Base-by-base conservation (phyloP, 2,329 filamentous ascomycete species). In the Juglanconis oblonga region DNA sequence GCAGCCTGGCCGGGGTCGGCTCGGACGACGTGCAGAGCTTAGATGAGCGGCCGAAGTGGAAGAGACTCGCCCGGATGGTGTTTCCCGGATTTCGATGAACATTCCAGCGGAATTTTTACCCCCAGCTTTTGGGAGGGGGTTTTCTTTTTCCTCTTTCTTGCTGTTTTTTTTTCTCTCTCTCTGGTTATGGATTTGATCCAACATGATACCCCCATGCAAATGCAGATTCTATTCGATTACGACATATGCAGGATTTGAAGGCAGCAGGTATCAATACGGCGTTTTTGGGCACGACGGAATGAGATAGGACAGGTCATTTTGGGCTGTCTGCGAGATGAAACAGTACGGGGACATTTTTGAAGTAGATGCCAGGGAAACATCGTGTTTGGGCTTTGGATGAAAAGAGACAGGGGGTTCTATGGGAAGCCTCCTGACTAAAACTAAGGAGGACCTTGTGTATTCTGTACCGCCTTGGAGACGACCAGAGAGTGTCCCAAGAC, bases 1-100 rank as follows among this genome's bases (percentile, higher is more conserved):
- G 67, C 4, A 65, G 69, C 38, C 55, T 73, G 33, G 71, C 71
- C 4, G 69, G 66, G 0, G 58, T 61, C 8, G 62, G 65, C 4
- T 62, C 64, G 2, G 66, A 67, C 7, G 63, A 67, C 17, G 65
- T 62, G 14, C 54, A 63, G 8, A 53, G 52, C 49, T 38, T 40
- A 11, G 48, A 50, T 9, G 32, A 61, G n/a, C 52, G 58, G 54
- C 62, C 64, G 29, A 64, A 17, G 52, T 68, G 48, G 59, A 61
- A 44, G 32, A 56, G 48, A 38, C 24, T 58, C 24, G 51, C 55
- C 3, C 44, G 33, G 24, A 48, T 52, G 29, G 17, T 59, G 17
- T 64, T 59, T 35, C 59, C 62, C 32, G 59, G 62, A 24, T 59
- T 62, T 42, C 31, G 29, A 42, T 57, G 32, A 59, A 14, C 4